These are phyloP conservation scores for Syzygium syzygioides DNA, from an alignment of 441 rosid genomes.

Conservation along the genomic window DNA sequence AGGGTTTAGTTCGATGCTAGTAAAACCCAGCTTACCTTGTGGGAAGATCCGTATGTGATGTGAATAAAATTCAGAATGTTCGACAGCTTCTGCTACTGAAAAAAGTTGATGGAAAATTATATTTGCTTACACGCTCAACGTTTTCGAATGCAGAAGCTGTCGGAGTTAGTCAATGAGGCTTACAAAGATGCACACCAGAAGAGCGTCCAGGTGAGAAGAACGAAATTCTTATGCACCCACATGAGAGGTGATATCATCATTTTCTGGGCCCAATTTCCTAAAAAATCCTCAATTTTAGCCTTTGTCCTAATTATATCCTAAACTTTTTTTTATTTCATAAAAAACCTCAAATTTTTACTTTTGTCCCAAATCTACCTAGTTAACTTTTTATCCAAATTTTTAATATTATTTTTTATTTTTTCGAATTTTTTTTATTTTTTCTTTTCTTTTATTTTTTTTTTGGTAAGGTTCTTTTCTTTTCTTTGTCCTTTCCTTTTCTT, in stretches of 20 bases:
- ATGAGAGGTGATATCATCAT: neutral
- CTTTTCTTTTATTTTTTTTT: no score
- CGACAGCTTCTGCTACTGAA: neutral
- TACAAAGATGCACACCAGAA: conserved; percentile 95
- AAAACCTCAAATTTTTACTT: no score
- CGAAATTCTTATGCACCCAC: neutral
- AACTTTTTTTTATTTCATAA: no score
- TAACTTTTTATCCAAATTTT: no score
- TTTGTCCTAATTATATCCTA: no score
- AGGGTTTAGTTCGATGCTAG: neutral
- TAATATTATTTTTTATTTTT: no score
- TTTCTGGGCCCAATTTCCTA: no score
- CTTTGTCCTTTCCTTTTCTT: no score
- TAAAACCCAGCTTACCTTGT: neutral
- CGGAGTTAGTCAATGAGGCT: conserved; percentile 72
- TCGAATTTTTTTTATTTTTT: no score
- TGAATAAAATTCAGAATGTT: neutral
- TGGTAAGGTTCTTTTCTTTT: no score
- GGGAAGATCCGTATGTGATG: neutral
- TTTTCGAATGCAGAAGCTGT: conserved; percentile 56
- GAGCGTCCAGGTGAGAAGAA: conserved; percentile 63
- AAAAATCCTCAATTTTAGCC: no score
- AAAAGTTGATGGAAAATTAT: neutral
- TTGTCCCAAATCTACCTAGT: no score
- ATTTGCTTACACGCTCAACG: neutral